Evolutionary conservation across 345 rosid species (phyloP).

Genomic region (Kernera saxatilis): DNA sequence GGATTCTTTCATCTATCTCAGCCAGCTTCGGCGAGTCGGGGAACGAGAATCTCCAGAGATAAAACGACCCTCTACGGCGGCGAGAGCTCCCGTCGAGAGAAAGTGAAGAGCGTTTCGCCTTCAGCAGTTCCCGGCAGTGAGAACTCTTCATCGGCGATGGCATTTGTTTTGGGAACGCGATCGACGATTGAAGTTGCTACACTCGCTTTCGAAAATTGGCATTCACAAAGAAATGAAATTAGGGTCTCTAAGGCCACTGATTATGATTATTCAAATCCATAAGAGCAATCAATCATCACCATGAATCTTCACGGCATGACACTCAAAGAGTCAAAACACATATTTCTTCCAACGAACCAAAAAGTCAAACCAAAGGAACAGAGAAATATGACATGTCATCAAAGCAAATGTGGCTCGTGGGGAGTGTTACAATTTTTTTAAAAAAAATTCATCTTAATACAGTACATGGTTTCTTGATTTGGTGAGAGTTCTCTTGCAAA

Average conservation of each 20-base stretch:
- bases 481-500: too few species aligned
- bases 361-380: neutral
- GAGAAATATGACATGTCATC: neutral
- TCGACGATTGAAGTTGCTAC: neutral
- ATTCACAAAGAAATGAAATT: neutral
- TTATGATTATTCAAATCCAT: neutral
- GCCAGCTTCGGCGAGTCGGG: neutral
- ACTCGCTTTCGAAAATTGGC: neutral
- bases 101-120: neutral
- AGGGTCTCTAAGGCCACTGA: neutral
- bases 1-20: too few species aligned
- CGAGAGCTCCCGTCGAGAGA: neutral
- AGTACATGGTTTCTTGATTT: too few species aligned
- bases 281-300: neutral
- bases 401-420: too few species aligned
- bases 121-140: neutral
- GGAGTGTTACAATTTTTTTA: too few species aligned
- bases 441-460: too few species aligned
- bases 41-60: neutral
- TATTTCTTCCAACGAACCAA: neutral
- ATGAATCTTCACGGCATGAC: neutral
- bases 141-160: neutral
- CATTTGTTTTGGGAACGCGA: neutral
- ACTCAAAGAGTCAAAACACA: neutral
- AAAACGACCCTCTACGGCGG: neutral